Evolutionary conservation across 208 protist species (phyloP), one percentile per base, ranked within the genome.

Genomic region (Trypanosomatidae sp.): DNA sequence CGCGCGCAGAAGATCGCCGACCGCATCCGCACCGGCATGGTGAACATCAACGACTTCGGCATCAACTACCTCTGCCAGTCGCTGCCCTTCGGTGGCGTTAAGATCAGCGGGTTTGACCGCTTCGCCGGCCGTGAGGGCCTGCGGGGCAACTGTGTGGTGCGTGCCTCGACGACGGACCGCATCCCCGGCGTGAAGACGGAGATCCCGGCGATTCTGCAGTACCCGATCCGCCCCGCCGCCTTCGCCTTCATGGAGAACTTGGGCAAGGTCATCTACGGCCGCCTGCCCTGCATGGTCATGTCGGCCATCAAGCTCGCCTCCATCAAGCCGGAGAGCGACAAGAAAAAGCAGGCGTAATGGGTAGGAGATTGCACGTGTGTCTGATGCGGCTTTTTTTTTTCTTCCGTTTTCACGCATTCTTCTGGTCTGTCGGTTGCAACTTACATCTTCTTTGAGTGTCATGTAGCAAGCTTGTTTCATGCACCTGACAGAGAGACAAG

Each of bases 41-140:
- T 88, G 65, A 97, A 97, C 77, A 86, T 97, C 73, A 98, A 98
- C 81, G 97, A 98, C 75, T 98, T 97, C 88, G 96, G 95, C 78
- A 92, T 98, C 71, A 98, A 95, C 66, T 99, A 98, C 79, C 85
- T 99, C 39, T 97, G 95, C 75, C 96, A 99, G 80, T 95, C 94
- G 22, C 79, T 99, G 41, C 97, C 97, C 28, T 98, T 98, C 81
- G 97, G 97, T 80, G 97, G 97, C 36, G 90, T 97, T 15, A 98
- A 98, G 79, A 90, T 97, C 66, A 98, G 96, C 79, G 98, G 98
- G 41, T 98, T 99, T 71, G 98, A 98, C 79, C 87, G 95, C 66
- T 98, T 99, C 77, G 93, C 91, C 53, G 98, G 98, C 46, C 86
- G 82, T 52, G 97, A 99, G 77, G 98, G 97, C 39, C 82, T 99